A percentile compares a stretch with the other conserved stretches of the same genome.
Conservation (phyloP, 1,139 yeast genomes). For the Pichia sp. region DNA sequence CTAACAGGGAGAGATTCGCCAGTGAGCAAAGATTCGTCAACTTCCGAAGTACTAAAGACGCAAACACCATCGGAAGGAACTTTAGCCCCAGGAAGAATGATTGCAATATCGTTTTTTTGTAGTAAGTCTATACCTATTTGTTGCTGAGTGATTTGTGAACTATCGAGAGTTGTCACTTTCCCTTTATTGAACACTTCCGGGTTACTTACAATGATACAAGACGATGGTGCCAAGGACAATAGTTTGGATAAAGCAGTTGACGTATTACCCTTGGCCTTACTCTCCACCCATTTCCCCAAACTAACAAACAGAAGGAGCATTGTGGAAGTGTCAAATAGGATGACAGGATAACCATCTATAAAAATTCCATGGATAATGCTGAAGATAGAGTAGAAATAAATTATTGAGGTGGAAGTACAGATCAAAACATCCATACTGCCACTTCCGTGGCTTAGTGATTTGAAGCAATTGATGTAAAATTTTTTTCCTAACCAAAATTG, state of each 20-base stretch:
- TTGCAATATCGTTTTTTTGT: slow-evolving; percentile 71
- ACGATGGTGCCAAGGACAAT: slow-evolving; percentile 74
- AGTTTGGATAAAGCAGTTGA: slow-evolving; percentile 81
- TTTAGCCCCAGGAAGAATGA: slow-evolving; percentile 79
- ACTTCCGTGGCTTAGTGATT: slow-evolving; percentile 61
- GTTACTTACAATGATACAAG: slow-evolving; percentile 59
- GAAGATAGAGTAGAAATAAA: slow-evolving; percentile 67
- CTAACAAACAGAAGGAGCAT: slow-evolving; percentile 83
- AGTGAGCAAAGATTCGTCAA: slow-evolving; percentile 84
- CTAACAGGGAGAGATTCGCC: slow-evolving; percentile 81
- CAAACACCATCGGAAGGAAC: slow-evolving; percentile 90
- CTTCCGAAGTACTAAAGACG: slow-evolving; percentile 70
- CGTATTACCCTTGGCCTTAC: slow-evolving; percentile 90
- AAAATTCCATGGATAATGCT: slow-evolving; percentile 45
- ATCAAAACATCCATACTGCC: slow-evolving; percentile 98
- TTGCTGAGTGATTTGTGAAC: slow-evolving; percentile 21
- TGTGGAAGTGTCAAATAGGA: slow-evolving; percentile 80
- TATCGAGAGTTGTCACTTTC: slow-evolving; percentile 14
- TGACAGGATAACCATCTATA: slow-evolving; percentile 50
- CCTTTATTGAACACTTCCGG: slow-evolving; percentile 19
- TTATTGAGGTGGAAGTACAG: slow-evolving; percentile 73
- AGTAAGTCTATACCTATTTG: slow-evolving; percentile 66
- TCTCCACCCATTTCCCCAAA: slow-evolving; percentile 86
- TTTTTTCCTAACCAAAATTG: slow-evolving; percentile 63
- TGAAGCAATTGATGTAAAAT: slow-evolving; percentile 61